Base-by-base conservation (phyloP, 805 yeast genomes). In the Alloascoidea hylecoeti region DNA sequence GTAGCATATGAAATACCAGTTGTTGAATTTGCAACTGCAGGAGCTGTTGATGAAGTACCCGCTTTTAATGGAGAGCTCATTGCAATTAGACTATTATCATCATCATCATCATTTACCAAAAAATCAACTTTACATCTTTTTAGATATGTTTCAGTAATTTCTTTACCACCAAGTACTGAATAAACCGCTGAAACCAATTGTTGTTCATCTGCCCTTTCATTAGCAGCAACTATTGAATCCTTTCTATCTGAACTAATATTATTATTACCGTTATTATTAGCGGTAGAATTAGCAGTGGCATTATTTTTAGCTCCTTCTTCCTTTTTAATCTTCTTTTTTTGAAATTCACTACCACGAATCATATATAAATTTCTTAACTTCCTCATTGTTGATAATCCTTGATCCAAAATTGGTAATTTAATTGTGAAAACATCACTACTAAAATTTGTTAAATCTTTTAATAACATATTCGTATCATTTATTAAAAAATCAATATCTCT, bases 61-160 rank as follows among this genome's bases (percentile, higher is more conserved):
- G n/a, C n/a, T n/a, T n/a, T n/a, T n/a, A n/a, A n/a, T n/a, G n/a
- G n/a, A n/a, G n/a, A n/a, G n/a, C n/a, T n/a, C n/a, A n/a, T n/a
- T n/a, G n/a, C n/a, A n/a, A n/a, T n/a, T n/a, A n/a, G n/a, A n/a
- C n/a, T n/a, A n/a, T n/a, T n/a, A n/a, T n/a, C n/a, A n/a, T n/a
- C n/a, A n/a, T n/a, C n/a, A 23, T 23, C n/a, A n/a, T 23, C 30
- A n/a, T 23, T 23, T n/a, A 23, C 30, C 30, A 23, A n/a, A 23
- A 23, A 23, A 23, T 23, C 30, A 23, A 23, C 30, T n/a, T 23
- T 23, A n/a, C 30, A 23, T n/a, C 30, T 9, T 23, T 23, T 9
- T n/a, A 23, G n/a, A n/a, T 23, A 23, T n/a, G 30, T 23, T 23
- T 23, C n/a, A 9, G 30, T 23, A n/a, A 9, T 9, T 9, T 23